Evolutionary conservation across 2,329 filamentous ascomycete genomes (phyloP).

Genomic region (Dothiorella sarmentorum): DNA sequence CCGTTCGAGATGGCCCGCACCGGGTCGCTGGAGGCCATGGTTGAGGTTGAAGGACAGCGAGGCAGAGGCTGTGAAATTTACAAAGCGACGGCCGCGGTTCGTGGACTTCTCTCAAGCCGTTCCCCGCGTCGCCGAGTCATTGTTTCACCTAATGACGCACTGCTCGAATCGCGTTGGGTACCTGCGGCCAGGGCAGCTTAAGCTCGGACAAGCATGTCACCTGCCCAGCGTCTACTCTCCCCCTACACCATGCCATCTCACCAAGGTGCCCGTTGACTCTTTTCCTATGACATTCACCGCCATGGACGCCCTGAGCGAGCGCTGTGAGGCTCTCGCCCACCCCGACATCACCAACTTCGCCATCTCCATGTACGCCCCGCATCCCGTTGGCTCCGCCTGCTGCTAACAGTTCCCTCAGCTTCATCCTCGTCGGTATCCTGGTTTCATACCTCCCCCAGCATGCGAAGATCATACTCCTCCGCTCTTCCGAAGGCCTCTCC

Average conservation of each 20-base stretch:
- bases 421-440: constrained; percentile 84
- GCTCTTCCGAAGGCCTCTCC: constrained; percentile 89
- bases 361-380: constrained; percentile 49
- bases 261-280: neutral
- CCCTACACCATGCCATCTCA: constrained; percentile 3
- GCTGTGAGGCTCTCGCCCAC: constrained; percentile 51
- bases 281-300: neutral
- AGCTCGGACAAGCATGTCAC: constrained; percentile 16
- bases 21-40: constrained; percentile 1
- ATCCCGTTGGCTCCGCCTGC: neutral
- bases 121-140: constrained; percentile 12
- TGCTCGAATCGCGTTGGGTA: constrained; percentile 4
- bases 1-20: neutral
- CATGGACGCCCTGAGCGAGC: constrained; percentile 21
- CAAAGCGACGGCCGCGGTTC: constrained; percentile 16
- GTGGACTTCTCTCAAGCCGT: neutral
- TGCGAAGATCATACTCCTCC: constrained; percentile 79
- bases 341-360: constrained; percentile 52
- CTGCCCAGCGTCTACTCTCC: neutral
- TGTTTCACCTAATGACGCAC: neutral
- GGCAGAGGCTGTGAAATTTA: constrained; percentile 13
- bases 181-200: constrained; percentile 10
- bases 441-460: constrained; percentile 95
- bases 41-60: neutral
- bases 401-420: constrained; percentile 36